Conservation (phyloP, 148 eudicot genomes). For the Amaranthus cruentus region DNA sequence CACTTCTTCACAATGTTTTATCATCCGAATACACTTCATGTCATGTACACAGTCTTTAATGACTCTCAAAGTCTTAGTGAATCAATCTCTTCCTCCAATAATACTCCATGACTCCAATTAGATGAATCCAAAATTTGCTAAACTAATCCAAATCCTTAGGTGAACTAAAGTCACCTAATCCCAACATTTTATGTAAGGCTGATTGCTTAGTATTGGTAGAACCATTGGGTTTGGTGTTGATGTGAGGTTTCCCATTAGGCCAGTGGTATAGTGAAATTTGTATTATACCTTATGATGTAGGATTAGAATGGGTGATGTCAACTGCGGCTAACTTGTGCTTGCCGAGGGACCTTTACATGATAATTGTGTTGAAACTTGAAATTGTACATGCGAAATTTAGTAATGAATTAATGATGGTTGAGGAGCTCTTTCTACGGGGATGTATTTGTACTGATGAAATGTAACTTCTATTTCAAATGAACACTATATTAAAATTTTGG, state of each 20-base stretch:
- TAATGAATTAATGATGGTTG: background rate
- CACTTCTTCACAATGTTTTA: too few relatives aligned
- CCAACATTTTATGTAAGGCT: too few relatives aligned
- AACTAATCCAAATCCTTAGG: too few relatives aligned
- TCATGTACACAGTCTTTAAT: too few relatives aligned
- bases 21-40: too few relatives aligned
- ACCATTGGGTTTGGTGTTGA: background rate
- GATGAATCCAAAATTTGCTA: too few relatives aligned
- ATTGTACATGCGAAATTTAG: background rate
- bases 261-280: background rate
- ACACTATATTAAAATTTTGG: too few relatives aligned
- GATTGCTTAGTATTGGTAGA: background rate
- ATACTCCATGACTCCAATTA: too few relatives aligned
- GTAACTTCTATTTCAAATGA: background rate
- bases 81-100: too few relatives aligned
- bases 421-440: background rate
- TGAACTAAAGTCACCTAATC: too few relatives aligned
- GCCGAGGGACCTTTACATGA: background rate
- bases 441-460: background rate
- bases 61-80: too few relatives aligned
- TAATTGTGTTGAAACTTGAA: background rate
- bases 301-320: background rate
- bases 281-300: background rate
- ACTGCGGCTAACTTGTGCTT: background rate
- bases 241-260: background rate